Percentiles rank a stretch among this genome's conserved stretches.
These are phyloP conservation scores for Boletus vermiculosoides DNA, from an alignment of 768 basidiomycete species.

Conservation along the genomic window DNA sequence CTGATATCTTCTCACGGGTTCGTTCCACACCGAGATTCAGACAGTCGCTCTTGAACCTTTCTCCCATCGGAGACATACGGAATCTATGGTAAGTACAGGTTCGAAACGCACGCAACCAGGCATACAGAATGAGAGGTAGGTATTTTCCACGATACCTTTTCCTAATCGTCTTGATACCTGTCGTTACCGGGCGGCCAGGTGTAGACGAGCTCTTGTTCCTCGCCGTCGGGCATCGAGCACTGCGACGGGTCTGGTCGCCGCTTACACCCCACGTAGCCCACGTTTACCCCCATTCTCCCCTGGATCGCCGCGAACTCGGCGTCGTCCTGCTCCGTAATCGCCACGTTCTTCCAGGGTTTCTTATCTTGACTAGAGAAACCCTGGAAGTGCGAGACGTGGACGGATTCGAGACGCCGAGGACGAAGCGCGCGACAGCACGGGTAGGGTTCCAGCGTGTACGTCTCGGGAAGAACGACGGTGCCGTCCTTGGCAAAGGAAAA, in stretches of 20 bases:
- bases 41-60: not conserved
- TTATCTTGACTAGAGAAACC: not conserved
- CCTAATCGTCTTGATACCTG: not conserved
- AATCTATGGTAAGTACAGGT: not conserved
- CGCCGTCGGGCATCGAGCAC: not conserved
- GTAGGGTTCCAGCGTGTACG: not conserved
- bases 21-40: too few species aligned
- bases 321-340: constrained; percentile 15
- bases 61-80: not conserved
- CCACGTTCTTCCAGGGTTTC: constrained; percentile 23
- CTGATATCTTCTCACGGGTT: not conserved
- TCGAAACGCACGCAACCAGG: not conserved
- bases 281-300: not conserved
- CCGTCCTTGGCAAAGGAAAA: constrained; percentile 10
- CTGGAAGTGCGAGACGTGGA: not conserved
- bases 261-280: too few species aligned
- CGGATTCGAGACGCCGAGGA: not conserved
- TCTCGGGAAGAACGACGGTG: constrained; percentile 9
- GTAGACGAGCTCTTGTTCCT: not conserved
- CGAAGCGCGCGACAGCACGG: not conserved
- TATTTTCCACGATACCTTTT: not conserved
- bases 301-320: constrained; percentile 5
- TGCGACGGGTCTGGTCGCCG: too few species aligned
- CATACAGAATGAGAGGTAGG: not conserved
- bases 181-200: constrained; percentile 2